Evolutionary conservation across 108 stramenopile species (phyloP).

Genomic region (Fragilaria crotonensis): DNA sequence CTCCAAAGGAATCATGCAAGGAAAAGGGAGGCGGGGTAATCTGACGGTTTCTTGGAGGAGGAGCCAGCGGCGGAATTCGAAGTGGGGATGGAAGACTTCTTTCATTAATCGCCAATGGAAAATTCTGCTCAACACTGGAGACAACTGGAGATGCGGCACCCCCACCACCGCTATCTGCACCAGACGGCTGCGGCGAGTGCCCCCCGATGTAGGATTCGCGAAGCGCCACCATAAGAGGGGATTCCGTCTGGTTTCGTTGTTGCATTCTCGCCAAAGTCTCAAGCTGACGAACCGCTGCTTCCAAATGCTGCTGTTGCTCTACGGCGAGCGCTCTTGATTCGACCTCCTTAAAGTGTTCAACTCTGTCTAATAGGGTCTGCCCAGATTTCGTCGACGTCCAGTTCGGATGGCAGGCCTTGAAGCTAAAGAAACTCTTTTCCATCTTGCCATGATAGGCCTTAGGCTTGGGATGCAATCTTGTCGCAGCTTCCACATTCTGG

Average conservation of each 20-base stretch:
- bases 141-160: conserved; percentile 1
- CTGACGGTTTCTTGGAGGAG: neutral
- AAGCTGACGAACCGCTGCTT: conserved; percentile 70
- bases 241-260: conserved; percentile 20
- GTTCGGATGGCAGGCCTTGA: conserved; percentile 54
- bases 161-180: conserved; percentile 34
- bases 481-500: conserved; percentile 9
- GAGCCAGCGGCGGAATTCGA: neutral
- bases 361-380: conserved; percentile 39
- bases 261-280: conserved; percentile 59
- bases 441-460: conserved; percentile 69
- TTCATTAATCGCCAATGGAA: neutral
- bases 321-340: conserved; percentile 39
- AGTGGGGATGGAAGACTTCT: neutral
- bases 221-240: conserved; percentile 5
- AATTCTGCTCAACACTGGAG: neutral
- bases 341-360: conserved; percentile 45
- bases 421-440: conserved; percentile 78
- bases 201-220: conserved; percentile 19
- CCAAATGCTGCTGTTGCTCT: conserved; percentile 68
- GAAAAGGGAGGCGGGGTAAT: neutral
- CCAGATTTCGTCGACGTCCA: conserved; percentile 59
- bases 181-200: conserved; percentile 4
- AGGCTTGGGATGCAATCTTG: conserved; percentile 11
- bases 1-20: neutral